Conservation (phyloP, 352 stramenopile species). For the Phytophthora ohioensis region DNA sequence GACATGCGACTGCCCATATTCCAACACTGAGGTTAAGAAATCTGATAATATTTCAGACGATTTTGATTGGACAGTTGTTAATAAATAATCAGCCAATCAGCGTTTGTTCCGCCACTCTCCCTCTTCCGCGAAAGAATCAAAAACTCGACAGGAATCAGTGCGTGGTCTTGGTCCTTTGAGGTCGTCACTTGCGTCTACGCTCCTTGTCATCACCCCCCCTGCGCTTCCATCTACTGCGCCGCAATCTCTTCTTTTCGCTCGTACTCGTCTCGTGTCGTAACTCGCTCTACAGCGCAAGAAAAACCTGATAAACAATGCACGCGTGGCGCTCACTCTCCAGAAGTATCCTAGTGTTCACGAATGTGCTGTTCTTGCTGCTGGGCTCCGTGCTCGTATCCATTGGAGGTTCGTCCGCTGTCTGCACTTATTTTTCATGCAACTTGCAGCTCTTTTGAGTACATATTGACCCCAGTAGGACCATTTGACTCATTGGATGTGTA, state of each 20-base stretch:
- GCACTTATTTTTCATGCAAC: slow-evolving; percentile 7
- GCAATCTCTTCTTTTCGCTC: slow-evolving; percentile 1
- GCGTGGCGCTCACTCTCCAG: slow-evolving; percentile 79
- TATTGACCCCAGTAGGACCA: slow-evolving; percentile 12
- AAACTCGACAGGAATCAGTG: slow-evolving; percentile 19
- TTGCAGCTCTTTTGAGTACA: background rate
- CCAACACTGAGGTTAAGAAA: background rate
- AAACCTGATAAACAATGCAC: slow-evolving; percentile 39
- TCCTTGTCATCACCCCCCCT: slow-evolving; percentile 2
- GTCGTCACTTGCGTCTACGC: slow-evolving; percentile 8
- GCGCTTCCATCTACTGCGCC: slow-evolving; percentile 1
- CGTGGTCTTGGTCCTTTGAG: slow-evolving; percentile 3
- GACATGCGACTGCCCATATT: slow-evolving; percentile 20
- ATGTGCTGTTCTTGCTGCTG: slow-evolving; percentile 88
- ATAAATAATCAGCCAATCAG: no score
- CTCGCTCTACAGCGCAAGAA: slow-evolving; percentile 21
- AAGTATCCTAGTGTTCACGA: slow-evolving; percentile 89
- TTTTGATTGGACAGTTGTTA: no score
- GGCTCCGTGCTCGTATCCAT: slow-evolving; percentile 83
- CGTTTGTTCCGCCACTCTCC: slow-evolving; percentile 11
- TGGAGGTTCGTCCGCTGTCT: slow-evolving; percentile 54
- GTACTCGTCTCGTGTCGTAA: slow-evolving; percentile 32
- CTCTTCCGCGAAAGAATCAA: slow-evolving; percentile 2
- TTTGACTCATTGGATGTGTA: slow-evolving; percentile 15
- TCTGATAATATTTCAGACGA: no score